Base-by-base conservation (phyloP, 495 filamentous ascomycete species). In the Gamarada debralockiae region DNA sequence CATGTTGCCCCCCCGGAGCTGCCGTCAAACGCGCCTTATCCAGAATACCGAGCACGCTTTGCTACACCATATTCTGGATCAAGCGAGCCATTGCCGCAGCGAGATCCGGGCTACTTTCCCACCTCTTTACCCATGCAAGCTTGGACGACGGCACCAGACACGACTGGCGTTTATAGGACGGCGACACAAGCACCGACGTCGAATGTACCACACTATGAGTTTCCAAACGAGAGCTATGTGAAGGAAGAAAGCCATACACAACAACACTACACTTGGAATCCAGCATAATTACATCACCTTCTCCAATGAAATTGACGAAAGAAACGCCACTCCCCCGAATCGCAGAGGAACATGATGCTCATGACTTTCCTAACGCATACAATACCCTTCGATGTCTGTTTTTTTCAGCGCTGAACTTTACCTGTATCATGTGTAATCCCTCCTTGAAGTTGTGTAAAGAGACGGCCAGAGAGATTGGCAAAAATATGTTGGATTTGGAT, bases 1-100 rank as follows among this genome's bases (percentile, higher is more conserved):
- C 75, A 78, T 56, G 66, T 64, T n/a, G 71, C 73, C 71, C 64
- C 73, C 68, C 55, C 61, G 3, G 54, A 59, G 6, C 21, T 57
- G 3, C 53, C 57, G 17, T 37, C 57, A 2, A 52, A 22, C 20
- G 25, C 37, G 7, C 14, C 49, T n/a, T 53, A 53, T 29, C 20
- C 44, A 21, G 45, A 55, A 24, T 53, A 52, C 23, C 6, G n/a
- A 2, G 38, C 52, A 10, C 25, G 55, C 14, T 58, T 51, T 21
- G 48, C 55, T 9, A 39, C 51, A 5, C 21, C 46, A 6, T 58
- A 58, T 18, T 33, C 34, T 17, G n/a, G 13, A 10, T 23, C 29
- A 9, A 37, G 8, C 14, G 47, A 48, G 21, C 15, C 29, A 45
- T 22, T 52, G 34, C 50, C 42, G 17, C 17, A 27, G 4, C 38